Conservation (phyloP, 768 basidiomycete species). For the Tylopilus subfusipes region DNA sequence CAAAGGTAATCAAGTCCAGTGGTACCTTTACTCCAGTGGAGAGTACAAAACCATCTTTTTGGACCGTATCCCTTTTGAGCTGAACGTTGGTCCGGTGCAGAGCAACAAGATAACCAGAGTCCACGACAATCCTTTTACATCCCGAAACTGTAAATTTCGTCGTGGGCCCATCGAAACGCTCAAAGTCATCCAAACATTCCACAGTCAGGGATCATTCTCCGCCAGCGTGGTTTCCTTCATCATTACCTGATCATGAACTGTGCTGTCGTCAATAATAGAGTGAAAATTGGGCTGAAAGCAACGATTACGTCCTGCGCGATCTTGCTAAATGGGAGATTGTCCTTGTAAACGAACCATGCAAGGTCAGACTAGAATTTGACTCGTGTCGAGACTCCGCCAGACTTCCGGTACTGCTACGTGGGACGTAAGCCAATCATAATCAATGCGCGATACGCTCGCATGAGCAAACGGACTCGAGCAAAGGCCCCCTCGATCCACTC, state of each 20-base stretch:
- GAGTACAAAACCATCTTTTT: neutral
- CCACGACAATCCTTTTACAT: neutral
- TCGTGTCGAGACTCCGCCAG: neutral
- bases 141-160: neutral
- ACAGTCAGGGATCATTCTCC: neutral
- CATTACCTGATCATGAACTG: neutral
- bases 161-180: neutral
- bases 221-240: neutral
- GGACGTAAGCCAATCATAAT: constrained; percentile 38
- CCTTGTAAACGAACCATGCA: constrained; percentile 2
- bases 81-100: neutral
- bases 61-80: neutral
- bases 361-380: neutral
- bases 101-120: neutral
- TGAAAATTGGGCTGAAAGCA: neutral
- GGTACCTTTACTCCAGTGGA: neutral
- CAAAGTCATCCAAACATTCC: neutral
- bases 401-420: neutral
- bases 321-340: neutral
- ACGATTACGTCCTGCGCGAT: neutral
- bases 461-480: neutral
- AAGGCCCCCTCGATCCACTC: constrained; percentile 2
- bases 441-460: constrained; percentile 38
- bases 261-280: neutral
- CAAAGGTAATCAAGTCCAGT: neutral